phyloP scores from a whole-genome alignment of 2,329 filamentous ascomycete genomes.

The Nemania bipapillata region DNA sequence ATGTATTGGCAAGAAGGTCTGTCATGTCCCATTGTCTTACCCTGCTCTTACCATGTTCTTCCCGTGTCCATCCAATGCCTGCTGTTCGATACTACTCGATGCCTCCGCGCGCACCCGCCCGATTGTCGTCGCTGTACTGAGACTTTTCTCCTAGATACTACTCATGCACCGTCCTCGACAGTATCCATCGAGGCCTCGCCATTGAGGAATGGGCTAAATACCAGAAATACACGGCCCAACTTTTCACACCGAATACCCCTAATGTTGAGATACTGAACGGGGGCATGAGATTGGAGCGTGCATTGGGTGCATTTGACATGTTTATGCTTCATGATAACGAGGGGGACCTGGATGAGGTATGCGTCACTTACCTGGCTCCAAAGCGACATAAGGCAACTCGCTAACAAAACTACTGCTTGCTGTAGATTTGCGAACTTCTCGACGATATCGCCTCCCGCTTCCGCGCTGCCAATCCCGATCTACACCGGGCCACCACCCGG shows the following conservation, averaged over 20 bases:
- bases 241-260: slow-evolving; percentile 38
- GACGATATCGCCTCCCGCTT: slow-evolving; percentile 72
- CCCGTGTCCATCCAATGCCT: neutral
- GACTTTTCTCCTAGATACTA: slow-evolving; percentile 66
- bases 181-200: slow-evolving; percentile 82
- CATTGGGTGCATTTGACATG: slow-evolving; percentile 85
- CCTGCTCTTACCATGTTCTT: neutral
- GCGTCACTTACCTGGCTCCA: neutral
- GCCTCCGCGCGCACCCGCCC: neutral
- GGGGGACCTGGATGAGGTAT: slow-evolving; percentile 78
- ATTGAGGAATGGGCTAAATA: slow-evolving; percentile 79
- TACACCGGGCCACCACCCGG: slow-evolving; percentile 69
- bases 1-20: slow-evolving; percentile 74
- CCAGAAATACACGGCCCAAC: slow-evolving; percentile 50
- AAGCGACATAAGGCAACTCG: neutral
- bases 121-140: slow-evolving; percentile 13
- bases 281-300: slow-evolving; percentile 72
- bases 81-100: neutral
- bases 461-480: slow-evolving; percentile 60
- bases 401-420: slow-evolving; percentile 5
- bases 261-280: slow-evolving; percentile 56
- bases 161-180: slow-evolving; percentile 76
- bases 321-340: slow-evolving; percentile 80
- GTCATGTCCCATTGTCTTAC: neutral
- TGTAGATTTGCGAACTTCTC: slow-evolving; percentile 70